These are phyloP conservation scores for Gastroboletus turbinatus DNA, from an alignment of 1,284 basidiomycete species.

Conservation along the genomic window DNA sequence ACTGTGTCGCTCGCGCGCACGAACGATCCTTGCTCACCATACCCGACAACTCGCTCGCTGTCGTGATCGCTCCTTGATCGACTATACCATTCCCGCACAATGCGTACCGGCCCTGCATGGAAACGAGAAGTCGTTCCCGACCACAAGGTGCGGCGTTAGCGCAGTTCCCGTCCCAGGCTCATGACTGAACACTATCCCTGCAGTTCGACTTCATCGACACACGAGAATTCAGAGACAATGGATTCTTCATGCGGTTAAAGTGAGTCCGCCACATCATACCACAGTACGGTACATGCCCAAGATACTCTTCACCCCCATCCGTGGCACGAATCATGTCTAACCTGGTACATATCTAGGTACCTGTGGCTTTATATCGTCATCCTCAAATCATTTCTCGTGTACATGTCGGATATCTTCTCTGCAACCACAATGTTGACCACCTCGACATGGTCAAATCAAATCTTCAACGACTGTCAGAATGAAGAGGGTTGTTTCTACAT, in stretches of 20 bases:
- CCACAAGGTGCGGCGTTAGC: slow-evolving; percentile 75
- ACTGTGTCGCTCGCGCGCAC: slow-evolving; percentile 58
- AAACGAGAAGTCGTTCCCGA: slow-evolving; percentile 97
- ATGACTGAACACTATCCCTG: slow-evolving; percentile 3
- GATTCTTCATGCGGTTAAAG: slow-evolving; percentile 85
- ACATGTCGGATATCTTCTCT: slow-evolving; percentile 97
- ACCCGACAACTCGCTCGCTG: slow-evolving; percentile 28
- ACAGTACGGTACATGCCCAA: neutral
- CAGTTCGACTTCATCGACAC: slow-evolving; percentile 98
- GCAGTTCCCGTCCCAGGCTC: neutral
- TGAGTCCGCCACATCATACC: slow-evolving; percentile 40
- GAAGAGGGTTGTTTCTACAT: slow-evolving; percentile 79
- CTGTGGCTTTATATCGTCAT: slow-evolving; percentile 89
- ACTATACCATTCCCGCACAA: slow-evolving; percentile 37
- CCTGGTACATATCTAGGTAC: slow-evolving; percentile 56
- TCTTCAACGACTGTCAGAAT: slow-evolving; percentile 72
- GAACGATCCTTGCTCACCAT: slow-evolving; percentile 27
- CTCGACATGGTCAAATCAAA: slow-evolving; percentile 85
- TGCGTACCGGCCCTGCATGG: slow-evolving; percentile 82
- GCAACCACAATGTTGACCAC: slow-evolving; percentile 96
- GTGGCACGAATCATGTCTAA: slow-evolving; percentile 5
- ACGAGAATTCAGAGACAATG: slow-evolving; percentile 87
- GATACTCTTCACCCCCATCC: neutral
- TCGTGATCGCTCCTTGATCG: slow-evolving; percentile 27
- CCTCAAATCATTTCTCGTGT: slow-evolving; percentile 94